Conservation (phyloP, 202 grass and related monocot genomes). For the Saccharum hybrid region DNA sequence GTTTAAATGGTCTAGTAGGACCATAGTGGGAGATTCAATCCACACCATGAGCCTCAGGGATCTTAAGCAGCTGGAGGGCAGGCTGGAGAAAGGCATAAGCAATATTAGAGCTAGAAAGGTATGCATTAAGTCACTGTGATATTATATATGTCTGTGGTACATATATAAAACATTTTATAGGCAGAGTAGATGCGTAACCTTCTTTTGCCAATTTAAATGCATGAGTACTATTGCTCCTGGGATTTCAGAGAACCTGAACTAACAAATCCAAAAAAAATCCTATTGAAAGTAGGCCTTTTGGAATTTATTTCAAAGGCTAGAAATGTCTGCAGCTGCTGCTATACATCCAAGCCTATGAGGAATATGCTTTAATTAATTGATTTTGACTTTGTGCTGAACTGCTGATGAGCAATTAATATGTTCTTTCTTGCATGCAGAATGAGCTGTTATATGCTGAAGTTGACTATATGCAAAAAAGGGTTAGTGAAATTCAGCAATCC, state of each 20-base stretch:
- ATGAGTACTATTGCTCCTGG: neutral
- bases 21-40: constrained; percentile 61
- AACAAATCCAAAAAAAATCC: neutral
- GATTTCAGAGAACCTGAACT: neutral
- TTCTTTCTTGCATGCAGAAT: constrained; percentile 66
- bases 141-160: neutral
- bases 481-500: constrained; percentile 40
- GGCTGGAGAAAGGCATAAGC: constrained; percentile 71
- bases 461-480: constrained; percentile 70
- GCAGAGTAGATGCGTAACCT: neutral
- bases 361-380: neutral
- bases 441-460: constrained; percentile 77
- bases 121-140: constrained; percentile 2
- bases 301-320: neutral
- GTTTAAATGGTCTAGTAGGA: constrained; percentile 50
- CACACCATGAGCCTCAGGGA: constrained; percentile 64
- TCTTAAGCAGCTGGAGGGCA: constrained; percentile 69
- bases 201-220: neutral
- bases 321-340: neutral
- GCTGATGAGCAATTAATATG: neutral
- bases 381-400: neutral
- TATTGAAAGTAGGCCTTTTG: neutral
- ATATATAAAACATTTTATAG: no score
- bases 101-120: constrained; percentile 96
- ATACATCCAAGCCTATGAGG: neutral